Conservation (phyloP, 1,284 basidiomycete genomes). For the Ganoderma leucocontextum region DNA sequence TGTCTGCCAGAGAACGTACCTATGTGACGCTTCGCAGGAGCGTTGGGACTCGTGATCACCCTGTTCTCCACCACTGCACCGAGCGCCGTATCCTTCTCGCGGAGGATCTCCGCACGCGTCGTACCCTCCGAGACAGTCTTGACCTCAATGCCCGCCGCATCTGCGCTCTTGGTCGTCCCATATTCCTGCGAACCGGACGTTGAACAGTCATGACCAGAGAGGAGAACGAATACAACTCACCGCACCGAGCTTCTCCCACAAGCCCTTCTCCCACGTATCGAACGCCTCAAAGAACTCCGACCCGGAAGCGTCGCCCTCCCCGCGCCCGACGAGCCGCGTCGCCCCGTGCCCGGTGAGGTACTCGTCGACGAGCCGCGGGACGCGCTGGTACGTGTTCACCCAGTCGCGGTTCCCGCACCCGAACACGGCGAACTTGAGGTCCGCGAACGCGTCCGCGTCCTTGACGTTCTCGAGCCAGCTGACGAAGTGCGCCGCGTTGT, state of each 20-base stretch:
- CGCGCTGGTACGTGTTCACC: slow-evolving; percentile 58
- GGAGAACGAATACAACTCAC: slow-evolving; percentile 34
- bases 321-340: slow-evolving; percentile 49
- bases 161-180: slow-evolving; percentile 30
- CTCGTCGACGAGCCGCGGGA: slow-evolving; percentile 55
- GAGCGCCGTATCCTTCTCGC: slow-evolving; percentile 50
- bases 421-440: slow-evolving; percentile 56
- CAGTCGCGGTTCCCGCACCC: slow-evolving; percentile 64
- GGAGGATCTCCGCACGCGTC: slow-evolving; percentile 47
- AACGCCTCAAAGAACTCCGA: slow-evolving; percentile 56
- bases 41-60: slow-evolving; percentile 49
- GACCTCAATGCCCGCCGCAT: slow-evolving; percentile 36
- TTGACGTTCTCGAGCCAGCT: slow-evolving; percentile 47
- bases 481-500: slow-evolving; percentile 57
- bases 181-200: slow-evolving; percentile 39
- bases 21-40: slow-evolving; percentile 53
- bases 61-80: slow-evolving; percentile 52
- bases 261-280: slow-evolving; percentile 51
- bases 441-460: slow-evolving; percentile 40
- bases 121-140: slow-evolving; percentile 47
- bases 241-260: slow-evolving; percentile 51
- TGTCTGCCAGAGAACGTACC: background rate
- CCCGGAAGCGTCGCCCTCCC: slow-evolving; percentile 53
- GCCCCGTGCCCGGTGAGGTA: slow-evolving; percentile 49
- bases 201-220: background rate